Conservation (phyloP, 768 basidiomycete genomes). For the Mycena capillaripes region DNA sequence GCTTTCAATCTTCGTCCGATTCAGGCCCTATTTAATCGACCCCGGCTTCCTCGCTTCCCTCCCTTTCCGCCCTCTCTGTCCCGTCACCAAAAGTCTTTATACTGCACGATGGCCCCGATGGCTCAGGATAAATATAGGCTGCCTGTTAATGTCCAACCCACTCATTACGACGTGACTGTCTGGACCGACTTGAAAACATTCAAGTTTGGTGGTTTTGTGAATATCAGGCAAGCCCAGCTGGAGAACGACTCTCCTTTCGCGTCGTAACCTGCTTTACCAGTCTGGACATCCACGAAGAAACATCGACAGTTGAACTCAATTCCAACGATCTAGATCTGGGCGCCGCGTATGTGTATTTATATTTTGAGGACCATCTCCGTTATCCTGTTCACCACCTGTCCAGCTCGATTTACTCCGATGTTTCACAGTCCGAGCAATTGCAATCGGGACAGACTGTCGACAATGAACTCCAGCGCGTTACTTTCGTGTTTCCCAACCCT, state of each 20-base stretch:
- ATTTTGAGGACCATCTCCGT: neutral
- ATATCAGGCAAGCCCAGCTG: constrained; percentile 66
- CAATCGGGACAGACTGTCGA: constrained; percentile 68
- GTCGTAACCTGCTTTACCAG: constrained; percentile 49
- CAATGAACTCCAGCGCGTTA: constrained; percentile 72
- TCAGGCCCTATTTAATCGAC: neutral
- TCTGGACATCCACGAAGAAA: constrained; percentile 73
- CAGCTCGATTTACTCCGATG: constrained; percentile 67
- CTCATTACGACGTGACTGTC: constrained; percentile 84
- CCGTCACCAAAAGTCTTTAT: constrained; percentile 8
- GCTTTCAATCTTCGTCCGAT: neutral
- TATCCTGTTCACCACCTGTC: neutral
- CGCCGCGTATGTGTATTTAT: constrained; percentile 55
- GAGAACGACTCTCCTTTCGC: neutral
- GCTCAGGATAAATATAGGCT: constrained; percentile 67
- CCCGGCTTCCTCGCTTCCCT: constrained; percentile 6
- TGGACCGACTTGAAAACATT: constrained; percentile 86
- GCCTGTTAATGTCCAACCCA: constrained; percentile 75
- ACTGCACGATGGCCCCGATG: constrained; percentile 23
- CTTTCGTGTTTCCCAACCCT: constrained; percentile 67
- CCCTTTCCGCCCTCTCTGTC: constrained; percentile 2
- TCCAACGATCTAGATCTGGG: constrained; percentile 70
- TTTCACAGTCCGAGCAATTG: constrained; percentile 61
- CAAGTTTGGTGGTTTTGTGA: constrained; percentile 83
- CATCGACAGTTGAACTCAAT: constrained; percentile 76